Evolutionary conservation across 257 asterid species (phyloP), one percentile per base, ranked within the genome.

Genomic region (Solanum piurae): DNA sequence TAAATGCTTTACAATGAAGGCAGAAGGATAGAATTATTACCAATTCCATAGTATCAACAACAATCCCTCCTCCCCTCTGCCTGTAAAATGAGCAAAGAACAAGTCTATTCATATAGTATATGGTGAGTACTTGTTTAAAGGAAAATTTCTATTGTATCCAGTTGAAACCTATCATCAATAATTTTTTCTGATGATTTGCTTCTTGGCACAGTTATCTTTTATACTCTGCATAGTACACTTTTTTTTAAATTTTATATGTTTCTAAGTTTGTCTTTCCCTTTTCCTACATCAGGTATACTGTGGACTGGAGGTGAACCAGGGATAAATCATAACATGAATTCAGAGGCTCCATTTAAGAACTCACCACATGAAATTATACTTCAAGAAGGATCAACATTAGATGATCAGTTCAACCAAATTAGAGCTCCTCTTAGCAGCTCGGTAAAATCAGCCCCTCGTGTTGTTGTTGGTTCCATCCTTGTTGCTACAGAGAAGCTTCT

Each of bases 401-500:
- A 86, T 86, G 89, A 64, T 85, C 87, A 93, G 88, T 82, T 90
- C 37, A 84, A 88, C 79, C 89, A 89, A 88, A 88, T 88, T 87
- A 79, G 87, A 85, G 69, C 90, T 84, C 92, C 91, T 85, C 91
- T 90, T 31, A 84, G 84, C 34, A 76, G 87, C 66, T 87, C 88
- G 4, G 93, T 91, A 10, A 95, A 93, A 87, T 90, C 86, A 46
- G 38, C 76, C 86, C 92, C 94, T 89, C 91, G 88, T 76, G 84
- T 95, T 68, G 88, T 73, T 52, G 90, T 86, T 64, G 99, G 99
- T 86, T 91, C 91, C 83, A 80, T 95, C 84, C 91, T 97, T 79
- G 90, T 68, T 89, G 98, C 99, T 87, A 95, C 98, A 0, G 95
- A 94, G 36, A 94, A 93, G 91, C 98, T 95, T 66, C 83, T 86